Percentiles rank a stretch among this genome's conserved stretches.
Conservation (phyloP, 2,329 filamentous ascomycete species). For the Grosmannia clavigera region DNA sequence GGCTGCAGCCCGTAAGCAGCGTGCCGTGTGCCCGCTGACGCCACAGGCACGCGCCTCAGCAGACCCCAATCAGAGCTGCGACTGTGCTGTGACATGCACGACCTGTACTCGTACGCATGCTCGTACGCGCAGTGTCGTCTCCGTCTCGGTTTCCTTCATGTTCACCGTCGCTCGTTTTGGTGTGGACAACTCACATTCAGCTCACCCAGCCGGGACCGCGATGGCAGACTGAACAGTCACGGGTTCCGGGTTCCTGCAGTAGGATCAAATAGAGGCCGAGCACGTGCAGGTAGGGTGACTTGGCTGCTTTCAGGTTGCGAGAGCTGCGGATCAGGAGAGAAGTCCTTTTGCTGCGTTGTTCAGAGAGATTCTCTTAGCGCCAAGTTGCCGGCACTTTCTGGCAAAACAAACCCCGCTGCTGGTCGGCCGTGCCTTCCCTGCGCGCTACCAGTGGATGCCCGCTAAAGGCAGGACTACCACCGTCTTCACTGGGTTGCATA, state of each 20-base stretch:
- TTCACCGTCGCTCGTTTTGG: neutral
- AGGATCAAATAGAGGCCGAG: neutral
- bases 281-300: neutral
- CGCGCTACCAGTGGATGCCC: neutral
- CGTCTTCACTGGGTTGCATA: neutral
- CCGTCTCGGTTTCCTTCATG: neutral
- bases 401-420: neutral
- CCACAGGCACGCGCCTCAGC: neutral
- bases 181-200: neutral
- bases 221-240: neutral
- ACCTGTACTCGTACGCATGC: too few relatives aligned
- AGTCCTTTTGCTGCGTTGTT: neutral
- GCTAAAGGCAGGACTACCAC: neutral
- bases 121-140: neutral
- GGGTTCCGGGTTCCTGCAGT: neutral
- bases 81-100: neutral
- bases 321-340: neutral
- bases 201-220: neutral
- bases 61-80: neutral
- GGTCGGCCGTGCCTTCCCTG: neutral
- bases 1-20: neutral
- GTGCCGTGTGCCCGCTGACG: neutral
- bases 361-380: neutral
- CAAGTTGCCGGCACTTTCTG: neutral
- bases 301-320: neutral